These are phyloP conservation scores for Jaltomata sinuosa DNA, from an alignment of 257 asterid species.

Conservation along the genomic window DNA sequence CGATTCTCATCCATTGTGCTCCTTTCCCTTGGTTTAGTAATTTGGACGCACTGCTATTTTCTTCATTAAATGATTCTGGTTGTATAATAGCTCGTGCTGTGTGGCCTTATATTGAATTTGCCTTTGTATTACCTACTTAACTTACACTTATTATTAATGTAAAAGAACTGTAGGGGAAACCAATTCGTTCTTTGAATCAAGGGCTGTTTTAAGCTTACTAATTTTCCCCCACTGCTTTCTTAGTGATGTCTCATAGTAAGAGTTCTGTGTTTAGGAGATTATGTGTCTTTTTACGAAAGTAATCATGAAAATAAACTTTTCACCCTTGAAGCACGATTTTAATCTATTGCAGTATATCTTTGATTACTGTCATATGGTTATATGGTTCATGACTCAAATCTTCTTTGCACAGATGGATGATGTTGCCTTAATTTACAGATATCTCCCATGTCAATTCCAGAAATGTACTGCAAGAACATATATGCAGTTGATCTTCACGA, in stretches of 20 bases:
- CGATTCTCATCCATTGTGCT: constrained; percentile 6
- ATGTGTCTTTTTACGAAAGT: neutral
- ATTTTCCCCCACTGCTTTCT: neutral
- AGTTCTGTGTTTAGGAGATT: neutral
- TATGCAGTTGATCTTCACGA: neutral
- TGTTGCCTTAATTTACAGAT: too few species aligned
- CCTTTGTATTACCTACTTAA: neutral
- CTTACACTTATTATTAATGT: neutral
- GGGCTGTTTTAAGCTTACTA: too few species aligned
- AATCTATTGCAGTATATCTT: neutral
- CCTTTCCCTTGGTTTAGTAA: neutral
- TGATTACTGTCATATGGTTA: neutral
- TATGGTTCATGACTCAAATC: neutral
- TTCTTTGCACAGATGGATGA: constrained; percentile 2
- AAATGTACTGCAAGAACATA: neutral
- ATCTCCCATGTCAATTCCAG: neutral
- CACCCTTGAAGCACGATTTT: neutral
- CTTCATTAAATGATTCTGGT: neutral
- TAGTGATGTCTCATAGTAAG: neutral
- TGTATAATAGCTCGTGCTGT: neutral
- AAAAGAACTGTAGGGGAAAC: too few species aligned
- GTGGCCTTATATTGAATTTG: neutral
- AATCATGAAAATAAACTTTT: neutral
- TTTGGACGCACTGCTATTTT: neutral
- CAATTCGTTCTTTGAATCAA: too few species aligned